Base-by-base conservation (phyloP, 75 land plant genomes). In the Cunninghamia lanceolata region DNA sequence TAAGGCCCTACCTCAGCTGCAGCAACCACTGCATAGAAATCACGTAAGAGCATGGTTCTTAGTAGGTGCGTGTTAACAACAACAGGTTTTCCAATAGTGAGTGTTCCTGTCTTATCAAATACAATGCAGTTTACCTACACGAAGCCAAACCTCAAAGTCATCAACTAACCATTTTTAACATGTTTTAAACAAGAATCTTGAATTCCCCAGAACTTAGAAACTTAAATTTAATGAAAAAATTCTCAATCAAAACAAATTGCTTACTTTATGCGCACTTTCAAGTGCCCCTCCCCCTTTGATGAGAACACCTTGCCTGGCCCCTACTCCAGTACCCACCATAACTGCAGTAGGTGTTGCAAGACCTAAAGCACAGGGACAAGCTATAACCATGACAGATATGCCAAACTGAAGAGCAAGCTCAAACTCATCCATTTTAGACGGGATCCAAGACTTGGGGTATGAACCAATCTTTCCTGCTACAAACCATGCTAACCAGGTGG, bases 351-450 rank as follows among this genome's bases (percentile, higher is more conserved):
- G 99, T 32, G 99, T 98, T 75, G 99, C 99, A 13, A 98, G 92
- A 36, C 99, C 99, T 52, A 98, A 87, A n/a, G 98, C 98, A 93
- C 98, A 98, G 34, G 99, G 99, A 82, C 99, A 97, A 40, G 98
- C 98, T 40, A 96, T 92, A 75, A 96, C 98, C 87, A 94, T 77
- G 28, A 94, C 95, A 16, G 98, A 93, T 38, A 98, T 98, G 13
- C 94, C 91, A 88, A 98, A 98, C 93, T 96, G 98, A 85, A 98
- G 95, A 68, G 99, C 96, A 88, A 98, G 91, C 46, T 95, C 95
- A 86, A 98, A 98, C 42, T 88, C 89, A 86, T 93, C 95, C 93
- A 93, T 95, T 45, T 88, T 93, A 66, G 90, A 85, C 30, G 99
- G 99, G 25, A 98, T 91, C 98, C 96, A 96, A 68, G 89, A 88